Evolutionary conservation across 257 asterid species (phyloP).

Genomic region (Petunia secreta): DNA sequence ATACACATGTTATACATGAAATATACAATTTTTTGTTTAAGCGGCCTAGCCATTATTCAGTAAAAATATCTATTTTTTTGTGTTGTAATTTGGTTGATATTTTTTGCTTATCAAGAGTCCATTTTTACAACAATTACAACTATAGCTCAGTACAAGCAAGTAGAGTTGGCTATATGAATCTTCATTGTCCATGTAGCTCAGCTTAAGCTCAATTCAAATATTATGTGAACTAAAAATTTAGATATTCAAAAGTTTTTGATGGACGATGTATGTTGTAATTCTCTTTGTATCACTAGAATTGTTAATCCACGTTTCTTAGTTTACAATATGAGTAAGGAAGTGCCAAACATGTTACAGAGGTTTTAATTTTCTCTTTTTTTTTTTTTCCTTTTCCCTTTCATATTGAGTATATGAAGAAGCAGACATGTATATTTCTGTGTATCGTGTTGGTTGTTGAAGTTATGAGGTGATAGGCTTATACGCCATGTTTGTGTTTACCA

Average conservation of each 20-base stretch:
- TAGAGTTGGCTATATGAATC: too few species aligned
- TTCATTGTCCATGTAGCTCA: too few species aligned
- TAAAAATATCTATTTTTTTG: background rate
- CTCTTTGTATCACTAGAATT: background rate
- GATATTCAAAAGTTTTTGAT: background rate
- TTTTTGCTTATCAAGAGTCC: background rate
- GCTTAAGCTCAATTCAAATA: too few species aligned
- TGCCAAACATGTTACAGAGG: background rate
- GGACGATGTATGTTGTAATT: background rate
- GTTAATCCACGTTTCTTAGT: background rate
- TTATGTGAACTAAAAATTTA: background rate
- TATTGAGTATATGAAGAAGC: slow-evolving; percentile 4
- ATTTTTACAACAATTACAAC: background rate
- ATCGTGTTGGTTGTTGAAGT: background rate
- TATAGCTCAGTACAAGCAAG: too few species aligned
- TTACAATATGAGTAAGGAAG: background rate
- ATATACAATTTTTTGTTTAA: too few species aligned
- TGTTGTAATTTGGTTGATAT: background rate
- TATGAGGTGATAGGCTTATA: background rate
- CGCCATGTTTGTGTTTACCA: background rate
- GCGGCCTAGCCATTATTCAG: too few species aligned
- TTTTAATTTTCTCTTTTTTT: background rate
- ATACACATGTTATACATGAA: too few species aligned
- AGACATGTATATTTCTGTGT: background rate
- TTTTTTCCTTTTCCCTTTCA: background rate